Evolutionary conservation across 2,329 filamentous ascomycete species (phyloP).

Genomic region (Pseudocercospora fuligena): DNA sequence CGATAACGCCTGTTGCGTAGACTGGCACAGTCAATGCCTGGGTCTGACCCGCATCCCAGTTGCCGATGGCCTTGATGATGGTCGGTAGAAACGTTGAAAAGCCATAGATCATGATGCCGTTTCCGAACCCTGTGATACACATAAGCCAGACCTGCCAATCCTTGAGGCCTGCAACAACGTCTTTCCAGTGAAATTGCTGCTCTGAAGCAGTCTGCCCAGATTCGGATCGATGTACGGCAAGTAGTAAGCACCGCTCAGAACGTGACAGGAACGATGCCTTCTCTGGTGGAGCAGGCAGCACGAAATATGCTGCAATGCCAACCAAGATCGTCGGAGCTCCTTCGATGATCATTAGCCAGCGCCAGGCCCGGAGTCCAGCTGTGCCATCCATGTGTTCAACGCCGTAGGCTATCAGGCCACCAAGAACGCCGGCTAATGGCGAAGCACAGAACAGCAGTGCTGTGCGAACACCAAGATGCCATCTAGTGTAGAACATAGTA

Average conservation of each 20-base stretch:
- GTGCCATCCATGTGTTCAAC: constrained; percentile 69
- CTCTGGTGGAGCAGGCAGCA: constrained; percentile 69
- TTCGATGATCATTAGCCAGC: constrained; percentile 69
- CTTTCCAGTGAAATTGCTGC: constrained; percentile 57
- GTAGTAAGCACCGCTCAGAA: constrained; percentile 64
- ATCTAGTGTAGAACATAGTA: constrained; percentile 75
- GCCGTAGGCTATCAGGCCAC: constrained; percentile 72
- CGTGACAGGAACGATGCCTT: constrained; percentile 63
- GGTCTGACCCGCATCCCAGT: constrained; percentile 54
- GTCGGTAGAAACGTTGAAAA: constrained; percentile 63
- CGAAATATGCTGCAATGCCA: constrained; percentile 58
- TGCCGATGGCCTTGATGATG: constrained; percentile 58
- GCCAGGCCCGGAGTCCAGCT: constrained; percentile 59
- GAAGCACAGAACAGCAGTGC: constrained; percentile 73
- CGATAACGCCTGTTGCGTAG: constrained; percentile 56
- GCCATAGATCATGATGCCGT: constrained; percentile 58
- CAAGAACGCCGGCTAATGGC: constrained; percentile 71
- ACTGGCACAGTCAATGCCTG: constrained; percentile 63
- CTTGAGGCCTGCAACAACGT: constrained; percentile 68
- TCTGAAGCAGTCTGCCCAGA: constrained; percentile 50
- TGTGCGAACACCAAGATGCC: constrained; percentile 71
- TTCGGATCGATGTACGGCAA: constrained; percentile 54
- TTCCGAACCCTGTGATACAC: constrained; percentile 69
- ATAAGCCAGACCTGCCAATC: constrained; percentile 81
- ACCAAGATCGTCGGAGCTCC: constrained; percentile 61